Conservation (phyloP, 2,329 filamentous ascomycete species). For the Aspergillus latus region DNA sequence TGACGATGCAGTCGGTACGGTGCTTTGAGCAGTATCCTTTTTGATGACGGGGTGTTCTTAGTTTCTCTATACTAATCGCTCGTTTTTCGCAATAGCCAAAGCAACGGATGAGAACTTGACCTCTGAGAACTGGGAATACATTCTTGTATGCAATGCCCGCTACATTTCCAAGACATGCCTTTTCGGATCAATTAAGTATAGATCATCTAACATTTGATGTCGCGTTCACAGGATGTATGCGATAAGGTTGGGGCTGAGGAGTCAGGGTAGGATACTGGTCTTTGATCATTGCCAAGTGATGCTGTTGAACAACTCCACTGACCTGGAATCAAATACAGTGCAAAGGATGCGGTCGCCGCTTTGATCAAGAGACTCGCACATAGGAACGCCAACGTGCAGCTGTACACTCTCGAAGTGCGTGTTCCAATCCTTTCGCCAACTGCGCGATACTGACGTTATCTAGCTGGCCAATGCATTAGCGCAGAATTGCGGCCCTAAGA, state of each 20-base stretch:
- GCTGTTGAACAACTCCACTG: conserved; percentile 10
- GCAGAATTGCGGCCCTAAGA: conserved; percentile 82
- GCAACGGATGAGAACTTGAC: conserved; percentile 98
- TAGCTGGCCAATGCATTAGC: conserved; percentile 86
- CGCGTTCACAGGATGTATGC: conserved; percentile 54
- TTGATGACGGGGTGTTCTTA: conserved; percentile 8
- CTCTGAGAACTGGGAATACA: conserved; percentile 74
- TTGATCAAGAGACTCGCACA: conserved; percentile 91
- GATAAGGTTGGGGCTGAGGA: conserved; percentile 57
- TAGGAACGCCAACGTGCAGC: conserved; percentile 91
- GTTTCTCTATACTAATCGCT: conserved; percentile 25
- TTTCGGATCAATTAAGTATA: background rate
- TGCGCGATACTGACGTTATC: conserved; percentile 8
- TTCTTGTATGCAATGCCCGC: conserved; percentile 50
- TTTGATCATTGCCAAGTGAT: background rate
- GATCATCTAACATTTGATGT: conserved; percentile 20
- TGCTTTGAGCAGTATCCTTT: conserved; percentile 11
- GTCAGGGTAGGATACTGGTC: conserved; percentile 38
- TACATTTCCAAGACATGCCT: background rate
- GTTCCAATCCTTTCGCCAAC: background rate
- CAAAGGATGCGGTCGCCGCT: conserved; percentile 82
- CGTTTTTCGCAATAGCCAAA: conserved; percentile 55
- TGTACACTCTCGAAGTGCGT: conserved; percentile 82
- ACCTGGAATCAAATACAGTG: conserved; percentile 38
- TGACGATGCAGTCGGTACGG: conserved; percentile 66